Evolutionary conservation across 805 yeast species (phyloP), one percentile per base, ranked within the genome.

Genomic region (Wickerhamomyces kurtzmanii): DNA sequence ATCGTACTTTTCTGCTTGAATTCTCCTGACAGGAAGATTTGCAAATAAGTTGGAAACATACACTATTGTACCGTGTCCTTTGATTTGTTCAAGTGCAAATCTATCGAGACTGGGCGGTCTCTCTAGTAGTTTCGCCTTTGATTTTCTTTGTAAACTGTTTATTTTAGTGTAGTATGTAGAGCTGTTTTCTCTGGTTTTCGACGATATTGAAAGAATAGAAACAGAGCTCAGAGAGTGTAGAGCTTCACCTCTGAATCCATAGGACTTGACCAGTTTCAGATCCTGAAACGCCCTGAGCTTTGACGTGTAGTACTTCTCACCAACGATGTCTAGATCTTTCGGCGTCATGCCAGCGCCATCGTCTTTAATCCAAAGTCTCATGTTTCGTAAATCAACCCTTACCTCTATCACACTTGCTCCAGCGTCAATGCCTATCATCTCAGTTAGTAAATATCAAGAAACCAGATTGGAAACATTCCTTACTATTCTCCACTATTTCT

Each of bases 171-270:
- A 32, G 47, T 57, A 59, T 0, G 55, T 37, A 6, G 45, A 41
- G 25, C 47, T 49, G 30, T 37, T 47, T 5, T 43, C 49, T 11
- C 30, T 32, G 0, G 51, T 37, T 33, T 65, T 68, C 0, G 89
- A 66, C 1, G 61, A 45, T 1, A 83, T 47, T 1, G 59, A 42
- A n/a, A 73, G 33, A 10, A 59, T 47, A 0, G 76, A 55, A 6
- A 71, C 42, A 0, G 62, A 57, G n/a, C 68, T 49, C 4, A 84
- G 53, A 1, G 77, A 62, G 29, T 62, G 56, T 12, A 84, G 38
- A 0, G 91, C 80, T 39, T 76, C 81, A 1, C 94, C 94, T 27
- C 82, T 61, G 43, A 75, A 81, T 1, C 94, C 94, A 37, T 62
- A 68, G 0, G 78, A 68, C 1, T 29, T 28, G 4, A 65, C 47